Evolutionary conservation across 352 stramenopile genomes (phyloP).

Genomic region (Pythium phragmitis): DNA sequence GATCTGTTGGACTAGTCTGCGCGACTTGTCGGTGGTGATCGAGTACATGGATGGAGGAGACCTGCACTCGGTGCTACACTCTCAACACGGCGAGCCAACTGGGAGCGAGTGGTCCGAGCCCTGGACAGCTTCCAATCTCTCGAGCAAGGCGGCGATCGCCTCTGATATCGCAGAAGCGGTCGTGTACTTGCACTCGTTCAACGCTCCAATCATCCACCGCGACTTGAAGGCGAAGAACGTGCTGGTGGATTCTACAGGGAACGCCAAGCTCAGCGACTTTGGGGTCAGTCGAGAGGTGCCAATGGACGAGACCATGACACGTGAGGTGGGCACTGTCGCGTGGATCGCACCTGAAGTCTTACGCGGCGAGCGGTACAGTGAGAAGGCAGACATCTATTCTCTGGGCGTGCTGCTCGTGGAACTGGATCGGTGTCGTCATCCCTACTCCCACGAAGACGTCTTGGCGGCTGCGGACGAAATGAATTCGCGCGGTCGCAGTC

Average conservation of each 20-base stretch:
- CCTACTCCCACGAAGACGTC: constrained; percentile 7
- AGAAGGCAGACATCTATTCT: constrained; percentile 36
- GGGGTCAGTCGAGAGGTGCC: constrained; percentile 19
- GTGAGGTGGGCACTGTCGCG: constrained; percentile 27
- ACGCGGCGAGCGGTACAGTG: constrained; percentile 29
- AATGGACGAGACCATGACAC: constrained; percentile 28
- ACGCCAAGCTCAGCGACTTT: constrained; percentile 26
- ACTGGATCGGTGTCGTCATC: constrained; percentile 25
- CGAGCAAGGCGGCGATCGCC: constrained; percentile 12
- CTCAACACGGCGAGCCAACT: background rate
- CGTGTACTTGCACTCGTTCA: constrained; percentile 28
- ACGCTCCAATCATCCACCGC: constrained; percentile 22
- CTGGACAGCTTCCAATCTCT: background rate
- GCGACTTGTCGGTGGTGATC: constrained; percentile 30
- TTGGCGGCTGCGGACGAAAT: background rate
- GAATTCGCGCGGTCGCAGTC: background rate
- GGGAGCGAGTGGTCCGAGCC: constrained; percentile 4
- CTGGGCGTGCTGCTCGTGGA: constrained; percentile 33
- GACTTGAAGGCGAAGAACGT: constrained; percentile 30
- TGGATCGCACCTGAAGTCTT: constrained; percentile 32
- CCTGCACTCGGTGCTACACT: constrained; percentile 15
- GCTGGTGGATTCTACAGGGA: constrained; percentile 9
- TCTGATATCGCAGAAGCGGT: constrained; percentile 18
- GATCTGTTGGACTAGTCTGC: constrained; percentile 27
- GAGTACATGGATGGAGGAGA: constrained; percentile 33